Evolutionary conservation across 2,329 filamentous ascomycete species (phyloP).

Genomic region (Mycocentrospora acerina): DNA sequence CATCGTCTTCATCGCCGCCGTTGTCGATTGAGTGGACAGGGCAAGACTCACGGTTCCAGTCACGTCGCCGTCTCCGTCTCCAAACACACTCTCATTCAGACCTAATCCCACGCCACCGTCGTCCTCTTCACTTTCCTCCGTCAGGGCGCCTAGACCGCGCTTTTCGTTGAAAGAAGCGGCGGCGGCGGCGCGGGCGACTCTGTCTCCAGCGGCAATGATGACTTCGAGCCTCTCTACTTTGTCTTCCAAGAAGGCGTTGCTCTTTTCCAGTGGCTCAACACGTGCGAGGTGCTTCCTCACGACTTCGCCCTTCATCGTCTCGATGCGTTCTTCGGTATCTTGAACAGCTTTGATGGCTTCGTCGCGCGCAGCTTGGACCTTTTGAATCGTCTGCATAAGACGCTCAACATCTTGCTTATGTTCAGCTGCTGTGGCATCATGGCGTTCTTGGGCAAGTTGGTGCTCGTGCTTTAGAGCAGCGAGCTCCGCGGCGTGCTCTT

Average conservation of each 20-base stretch:
- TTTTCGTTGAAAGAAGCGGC: constrained; percentile 36
- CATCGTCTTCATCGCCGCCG: no score
- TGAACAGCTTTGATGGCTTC: constrained; percentile 20
- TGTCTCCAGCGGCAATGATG: constrained; percentile 39
- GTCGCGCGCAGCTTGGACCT: constrained; percentile 20
- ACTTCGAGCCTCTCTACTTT: constrained; percentile 38
- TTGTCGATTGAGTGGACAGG: not conserved
- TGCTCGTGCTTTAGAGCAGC: constrained; percentile 19
- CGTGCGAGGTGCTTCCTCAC: constrained; percentile 39
- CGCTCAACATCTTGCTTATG: constrained; percentile 11
- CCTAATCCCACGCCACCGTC: constrained; percentile 12
- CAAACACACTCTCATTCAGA: no score
- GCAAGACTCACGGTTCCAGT: constrained; percentile 40
- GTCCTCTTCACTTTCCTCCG: constrained; percentile 33
- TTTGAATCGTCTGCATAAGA: constrained; percentile 14
- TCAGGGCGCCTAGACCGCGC: constrained; percentile 32
- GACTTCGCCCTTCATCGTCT: constrained; percentile 39
- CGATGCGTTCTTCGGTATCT: constrained; percentile 37
- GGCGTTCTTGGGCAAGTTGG: constrained; percentile 17
- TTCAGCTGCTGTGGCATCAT: constrained; percentile 15
- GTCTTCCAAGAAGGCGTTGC: constrained; percentile 31
- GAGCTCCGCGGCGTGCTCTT: constrained; percentile 23
- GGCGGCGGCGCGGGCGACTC: constrained; percentile 39
- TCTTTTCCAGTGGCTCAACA: constrained; percentile 37
- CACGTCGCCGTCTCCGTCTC: not conserved